These are phyloP conservation scores for Populus euphratica DNA, from an alignment of 345 rosid species.

Conservation along the genomic window DNA sequence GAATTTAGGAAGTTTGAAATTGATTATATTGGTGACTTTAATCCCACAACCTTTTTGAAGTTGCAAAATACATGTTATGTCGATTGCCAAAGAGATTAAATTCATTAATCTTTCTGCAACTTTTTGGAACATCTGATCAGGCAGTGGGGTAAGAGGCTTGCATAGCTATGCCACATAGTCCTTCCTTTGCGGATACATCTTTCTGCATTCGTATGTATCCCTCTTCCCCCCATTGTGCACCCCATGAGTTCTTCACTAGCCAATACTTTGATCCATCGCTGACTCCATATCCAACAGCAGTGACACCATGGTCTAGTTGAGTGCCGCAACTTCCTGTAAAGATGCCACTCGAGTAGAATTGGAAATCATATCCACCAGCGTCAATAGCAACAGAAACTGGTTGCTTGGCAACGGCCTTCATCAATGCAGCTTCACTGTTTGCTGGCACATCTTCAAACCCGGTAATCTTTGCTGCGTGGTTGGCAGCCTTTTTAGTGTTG, in stretches of 20 bases:
- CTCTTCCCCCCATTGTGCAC: not conserved
- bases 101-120: too few species aligned
- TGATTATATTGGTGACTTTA: too few species aligned
- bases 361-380: slow-evolving; percentile 25
- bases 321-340: slow-evolving; percentile 30
- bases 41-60: too few species aligned
- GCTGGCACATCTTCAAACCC: slow-evolving; percentile 23
- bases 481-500: slow-evolving; percentile 15
- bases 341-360: slow-evolving; percentile 30
- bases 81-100: too few species aligned
- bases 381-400: slow-evolving; percentile 35
- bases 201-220: too few species aligned
- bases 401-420: slow-evolving; percentile 31
- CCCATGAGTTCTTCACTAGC: slow-evolving; percentile 6
- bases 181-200: not conserved
- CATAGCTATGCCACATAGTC: not conserved
- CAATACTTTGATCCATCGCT: not conserved
- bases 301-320: slow-evolving; percentile 29
- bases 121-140: not conserved
- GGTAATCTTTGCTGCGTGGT: slow-evolving; percentile 8
- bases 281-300: slow-evolving; percentile 23
- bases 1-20: too few species aligned
- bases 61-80: too few species aligned
- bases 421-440: slow-evolving; percentile 27
- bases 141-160: not conserved